These are phyloP conservation scores for Endocalyx cinctus DNA, from an alignment of 2,329 filamentous ascomycete species.

Conservation along the genomic window DNA sequence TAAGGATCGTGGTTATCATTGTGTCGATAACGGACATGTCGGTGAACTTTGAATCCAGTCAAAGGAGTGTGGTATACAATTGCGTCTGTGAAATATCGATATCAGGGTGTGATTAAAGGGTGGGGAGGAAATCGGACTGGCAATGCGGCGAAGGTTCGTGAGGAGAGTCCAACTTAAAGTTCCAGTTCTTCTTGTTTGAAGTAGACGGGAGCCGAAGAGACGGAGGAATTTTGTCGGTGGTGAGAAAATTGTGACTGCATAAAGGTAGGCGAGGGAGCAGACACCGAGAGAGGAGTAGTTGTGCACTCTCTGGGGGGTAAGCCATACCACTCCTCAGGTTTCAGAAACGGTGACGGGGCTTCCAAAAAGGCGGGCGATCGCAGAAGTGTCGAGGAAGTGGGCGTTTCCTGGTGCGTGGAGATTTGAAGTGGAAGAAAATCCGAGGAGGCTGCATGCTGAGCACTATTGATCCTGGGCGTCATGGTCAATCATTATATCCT, in stretches of 20 bases:
- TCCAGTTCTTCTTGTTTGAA: constrained; percentile 33
- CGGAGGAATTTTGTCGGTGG: constrained; percentile 30
- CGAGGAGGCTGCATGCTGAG: constrained; percentile 31
- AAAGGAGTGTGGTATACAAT: constrained; percentile 33
- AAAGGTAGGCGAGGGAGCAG: constrained; percentile 28
- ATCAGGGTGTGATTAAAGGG: too few species aligned
- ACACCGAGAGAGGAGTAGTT: constrained; percentile 27
- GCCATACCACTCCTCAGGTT: constrained; percentile 38
- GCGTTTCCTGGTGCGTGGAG: constrained; percentile 21
- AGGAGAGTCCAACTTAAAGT: too few species aligned
- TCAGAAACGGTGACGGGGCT: constrained; percentile 41
- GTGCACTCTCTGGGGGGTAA: constrained; percentile 35
- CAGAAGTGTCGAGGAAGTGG: constrained; percentile 8
- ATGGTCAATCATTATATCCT: constrained; percentile 50
- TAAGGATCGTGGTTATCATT: constrained; percentile 32
- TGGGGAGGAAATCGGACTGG: constrained; percentile 13
- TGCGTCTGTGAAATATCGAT: constrained; percentile 32
- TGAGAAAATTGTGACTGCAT: constrained; percentile 32
- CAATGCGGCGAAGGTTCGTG: too few species aligned
- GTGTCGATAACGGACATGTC: constrained; percentile 31
- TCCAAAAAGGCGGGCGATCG: constrained; percentile 30
- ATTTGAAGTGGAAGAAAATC: constrained; percentile 41
- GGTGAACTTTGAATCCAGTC: constrained; percentile 25
- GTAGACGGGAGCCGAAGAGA: constrained; percentile 26
- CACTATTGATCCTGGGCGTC: constrained; percentile 43